Conservation (phyloP, 805 yeast genomes). For the Starmerella geochares region DNA sequence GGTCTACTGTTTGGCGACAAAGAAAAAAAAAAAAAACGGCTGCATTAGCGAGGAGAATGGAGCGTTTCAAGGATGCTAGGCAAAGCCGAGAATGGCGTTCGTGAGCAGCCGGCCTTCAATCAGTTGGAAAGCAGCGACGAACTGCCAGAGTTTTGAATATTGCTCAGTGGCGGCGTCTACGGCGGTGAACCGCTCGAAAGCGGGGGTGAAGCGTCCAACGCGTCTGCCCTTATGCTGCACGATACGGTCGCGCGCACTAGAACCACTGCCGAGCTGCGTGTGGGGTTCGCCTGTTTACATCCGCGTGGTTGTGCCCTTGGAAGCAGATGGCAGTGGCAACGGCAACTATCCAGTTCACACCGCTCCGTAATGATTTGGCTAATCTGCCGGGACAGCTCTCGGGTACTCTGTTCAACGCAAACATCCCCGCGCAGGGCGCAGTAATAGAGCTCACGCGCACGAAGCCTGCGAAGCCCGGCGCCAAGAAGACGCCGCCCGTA, state of each 20-base stretch:
- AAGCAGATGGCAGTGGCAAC: conserved; percentile 26
- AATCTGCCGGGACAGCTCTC: conserved; percentile 45
- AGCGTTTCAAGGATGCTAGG: too few relatives aligned
- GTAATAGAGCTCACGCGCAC: conserved; percentile 39
- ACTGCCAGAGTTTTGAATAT: neutral
- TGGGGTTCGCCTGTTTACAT: neutral
- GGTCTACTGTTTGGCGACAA: too few relatives aligned
- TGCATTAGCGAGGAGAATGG: too few relatives aligned
- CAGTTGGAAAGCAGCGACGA: too few relatives aligned
- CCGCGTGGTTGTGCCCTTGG: neutral
- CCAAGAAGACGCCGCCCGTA: conserved; percentile 23
- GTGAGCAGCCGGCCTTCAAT: too few relatives aligned
- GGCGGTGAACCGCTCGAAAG: neutral
- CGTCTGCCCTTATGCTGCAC: neutral
- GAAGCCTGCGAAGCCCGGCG: conserved; percentile 27
- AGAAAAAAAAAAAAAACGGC: too few relatives aligned
- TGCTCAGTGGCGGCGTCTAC: neutral
- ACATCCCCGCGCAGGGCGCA: conserved; percentile 47
- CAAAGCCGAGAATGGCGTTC: too few relatives aligned
- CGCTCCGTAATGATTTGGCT: conserved; percentile 42
- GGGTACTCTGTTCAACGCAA: conserved; percentile 40
- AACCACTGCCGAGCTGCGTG: neutral
- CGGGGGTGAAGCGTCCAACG: neutral
- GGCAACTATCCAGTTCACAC: conserved; percentile 32
- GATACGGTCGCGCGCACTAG: neutral